phyloP scores from a whole-genome alignment of 345 rosid species.

The Eucalyptus albens region DNA sequence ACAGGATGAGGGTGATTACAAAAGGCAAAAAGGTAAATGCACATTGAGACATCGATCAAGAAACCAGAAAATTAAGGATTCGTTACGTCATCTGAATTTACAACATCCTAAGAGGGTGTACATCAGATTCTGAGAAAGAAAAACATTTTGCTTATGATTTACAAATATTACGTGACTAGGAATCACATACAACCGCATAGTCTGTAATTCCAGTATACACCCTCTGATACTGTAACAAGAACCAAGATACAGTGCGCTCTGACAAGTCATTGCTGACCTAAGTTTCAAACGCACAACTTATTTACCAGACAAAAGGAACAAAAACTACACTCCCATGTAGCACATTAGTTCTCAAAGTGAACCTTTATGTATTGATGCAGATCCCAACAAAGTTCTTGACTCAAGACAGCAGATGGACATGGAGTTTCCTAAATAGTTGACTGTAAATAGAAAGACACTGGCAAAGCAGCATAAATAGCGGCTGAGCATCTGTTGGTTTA shows the following conservation, averaged over 20 bases:
- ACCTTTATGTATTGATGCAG: neutral
- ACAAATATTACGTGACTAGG: neutral
- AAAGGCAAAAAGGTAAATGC: neutral
- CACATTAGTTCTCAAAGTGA: neutral
- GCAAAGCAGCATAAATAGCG: neutral
- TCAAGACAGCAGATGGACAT: neutral
- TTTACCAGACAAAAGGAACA: neutral
- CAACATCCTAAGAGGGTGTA: neutral
- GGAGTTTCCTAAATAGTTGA: neutral
- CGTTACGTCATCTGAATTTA: neutral
- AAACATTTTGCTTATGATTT: neutral
- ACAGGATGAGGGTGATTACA: neutral
- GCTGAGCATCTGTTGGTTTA: neutral
- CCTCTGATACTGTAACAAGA: neutral
- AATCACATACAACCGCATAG: neutral
- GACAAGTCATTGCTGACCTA: neutral
- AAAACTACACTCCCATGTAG: neutral
- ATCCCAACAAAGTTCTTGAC: neutral
- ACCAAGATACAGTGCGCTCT: neutral
- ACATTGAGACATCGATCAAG: neutral
- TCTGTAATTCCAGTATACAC: neutral
- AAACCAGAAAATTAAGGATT: neutral
- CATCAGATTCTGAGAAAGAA: neutral
- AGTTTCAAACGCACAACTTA: neutral
- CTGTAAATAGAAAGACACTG: neutral